A percentile compares a stretch with the other conserved stretches of the same genome.
These are phyloP conservation scores for Microsporum canis DNA, from an alignment of 2,329 filamentous ascomycete species.

Conservation along the genomic window DNA sequence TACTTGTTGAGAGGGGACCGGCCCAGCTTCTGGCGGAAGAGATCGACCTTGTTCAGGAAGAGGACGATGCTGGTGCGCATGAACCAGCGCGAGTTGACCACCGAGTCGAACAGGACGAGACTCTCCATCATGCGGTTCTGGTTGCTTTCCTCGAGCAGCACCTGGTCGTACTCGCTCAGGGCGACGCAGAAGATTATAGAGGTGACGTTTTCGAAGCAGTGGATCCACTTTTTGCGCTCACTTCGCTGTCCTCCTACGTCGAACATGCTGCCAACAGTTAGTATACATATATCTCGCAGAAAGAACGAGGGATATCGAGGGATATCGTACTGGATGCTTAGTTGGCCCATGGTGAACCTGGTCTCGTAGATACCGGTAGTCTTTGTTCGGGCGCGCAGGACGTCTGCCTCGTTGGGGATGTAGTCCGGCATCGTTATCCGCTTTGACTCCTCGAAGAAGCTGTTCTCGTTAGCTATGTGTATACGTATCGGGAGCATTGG, in stretches of 20 bases:
- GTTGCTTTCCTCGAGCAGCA: slow-evolving; percentile 89
- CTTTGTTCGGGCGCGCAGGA: slow-evolving; percentile 89
- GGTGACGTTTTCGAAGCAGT: slow-evolving; percentile 98
- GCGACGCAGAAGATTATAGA: slow-evolving; percentile 99
- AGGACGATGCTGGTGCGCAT: slow-evolving; percentile 98
- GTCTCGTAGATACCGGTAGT: slow-evolving; percentile 99
- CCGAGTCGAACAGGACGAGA: slow-evolving; percentile 88
- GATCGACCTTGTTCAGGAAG: slow-evolving; percentile 97
- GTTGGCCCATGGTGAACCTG: slow-evolving; percentile 92
- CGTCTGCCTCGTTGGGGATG: slow-evolving; percentile 86
- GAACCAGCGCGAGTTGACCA: slow-evolving; percentile 98
- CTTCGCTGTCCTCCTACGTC: slow-evolving; percentile 95
- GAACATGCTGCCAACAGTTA: slow-evolving; percentile 64
- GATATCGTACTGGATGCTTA: slow-evolving; percentile 83
- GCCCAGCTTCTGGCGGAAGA: slow-evolving; percentile 89
- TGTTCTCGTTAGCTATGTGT: slow-evolving; percentile 29
- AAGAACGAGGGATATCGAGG: slow-evolving; percentile 12
- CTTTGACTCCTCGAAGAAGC: slow-evolving; percentile 88
- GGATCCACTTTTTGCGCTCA: slow-evolving; percentile 99
- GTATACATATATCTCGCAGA: slow-evolving; percentile 1
- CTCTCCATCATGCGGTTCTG: slow-evolving; percentile 99
- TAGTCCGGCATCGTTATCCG: slow-evolving; percentile 78
- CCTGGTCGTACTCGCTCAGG: slow-evolving; percentile 95
- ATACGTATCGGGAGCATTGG: not conserved
- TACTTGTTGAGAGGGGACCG: slow-evolving; percentile 87